These are phyloP conservation scores for Arthrobotrys megalospora DNA, from an alignment of 2,329 filamentous ascomycete genomes.

Conservation along the genomic window DNA sequence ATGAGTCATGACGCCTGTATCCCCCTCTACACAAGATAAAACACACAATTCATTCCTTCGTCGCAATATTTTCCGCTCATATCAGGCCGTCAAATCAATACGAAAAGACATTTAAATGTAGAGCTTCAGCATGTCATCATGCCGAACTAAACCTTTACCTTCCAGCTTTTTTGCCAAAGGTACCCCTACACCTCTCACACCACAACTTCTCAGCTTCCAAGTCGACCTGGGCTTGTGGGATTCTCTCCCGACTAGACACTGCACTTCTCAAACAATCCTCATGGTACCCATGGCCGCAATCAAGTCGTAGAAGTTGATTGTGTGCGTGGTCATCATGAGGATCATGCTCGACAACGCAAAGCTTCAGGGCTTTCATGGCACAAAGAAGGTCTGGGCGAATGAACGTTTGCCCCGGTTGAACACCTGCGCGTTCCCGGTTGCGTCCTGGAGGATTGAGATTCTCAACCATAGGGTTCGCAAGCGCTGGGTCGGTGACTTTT, in stretches of 20 bases:
- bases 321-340: conserved; percentile 39
- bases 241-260: conserved; percentile 47
- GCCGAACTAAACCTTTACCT: conserved; percentile 2
- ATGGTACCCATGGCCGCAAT: conserved; percentile 63
- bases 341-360: conserved; percentile 50
- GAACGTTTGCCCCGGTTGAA: conserved; percentile 55
- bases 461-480: conserved; percentile 53
- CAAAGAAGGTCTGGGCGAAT: conserved; percentile 56
- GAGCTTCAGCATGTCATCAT: neutral
- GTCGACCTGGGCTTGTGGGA: conserved; percentile 42
- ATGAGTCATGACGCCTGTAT: conserved; percentile 13
- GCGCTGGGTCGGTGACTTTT: conserved; percentile 43
- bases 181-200: conserved; percentile 53
- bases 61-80: neutral
- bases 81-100: neutral
- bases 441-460: conserved; percentile 34
- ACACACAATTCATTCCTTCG: neutral
- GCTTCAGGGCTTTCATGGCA: conserved; percentile 40
- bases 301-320: conserved; percentile 60
- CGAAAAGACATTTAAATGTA: neutral
- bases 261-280: conserved; percentile 61
- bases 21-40: conserved; percentile 15
- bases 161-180: conserved; percentile 56
- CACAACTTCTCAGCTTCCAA: conserved; percentile 57
- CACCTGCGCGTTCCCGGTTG: conserved; percentile 45